Percentiles rank a stretch among this genome's conserved stretches.
These are phyloP conservation scores for Plasmodium berghei DNA, from an alignment of 169 alveolate genomes.

Conservation along the genomic window DNA sequence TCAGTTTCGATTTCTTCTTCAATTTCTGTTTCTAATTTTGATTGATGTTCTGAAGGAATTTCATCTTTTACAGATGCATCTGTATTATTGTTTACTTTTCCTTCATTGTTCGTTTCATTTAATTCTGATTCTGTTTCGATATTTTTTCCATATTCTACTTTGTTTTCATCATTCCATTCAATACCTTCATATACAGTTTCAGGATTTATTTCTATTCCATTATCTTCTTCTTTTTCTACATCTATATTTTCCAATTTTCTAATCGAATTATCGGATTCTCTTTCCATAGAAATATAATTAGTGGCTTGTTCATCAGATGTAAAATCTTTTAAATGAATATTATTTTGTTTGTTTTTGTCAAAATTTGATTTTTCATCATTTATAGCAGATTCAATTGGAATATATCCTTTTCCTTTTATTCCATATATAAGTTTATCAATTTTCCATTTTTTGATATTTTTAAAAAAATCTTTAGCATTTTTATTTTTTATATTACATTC, in stretches of 20 bases:
- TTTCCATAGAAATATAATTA: not conserved
- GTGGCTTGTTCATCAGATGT: too few relatives aligned
- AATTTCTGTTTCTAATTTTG: not conserved
- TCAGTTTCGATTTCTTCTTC: not conserved
- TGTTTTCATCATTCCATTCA: not conserved
- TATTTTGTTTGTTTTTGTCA: too few relatives aligned
- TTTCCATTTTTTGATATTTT: conserved; percentile 24
- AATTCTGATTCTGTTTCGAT: conserved; percentile 3
- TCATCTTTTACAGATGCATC: not conserved
- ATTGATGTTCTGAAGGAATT: too few relatives aligned
- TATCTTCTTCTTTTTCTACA: conserved; percentile 9
- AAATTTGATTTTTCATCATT: too few relatives aligned
- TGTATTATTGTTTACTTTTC: not conserved
- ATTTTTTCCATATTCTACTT: not conserved
- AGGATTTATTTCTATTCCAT: not conserved
- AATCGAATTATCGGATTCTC: conserved; percentile 5
- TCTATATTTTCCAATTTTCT: not conserved
- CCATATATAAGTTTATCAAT: conserved; percentile 27
- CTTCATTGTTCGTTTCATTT: not conserved
- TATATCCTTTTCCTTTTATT: not conserved
- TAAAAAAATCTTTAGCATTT: conserved; percentile 7
- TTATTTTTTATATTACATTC: not conserved
- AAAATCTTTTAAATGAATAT: too few relatives aligned
- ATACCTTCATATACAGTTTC: not conserved
- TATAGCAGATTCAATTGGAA: too few relatives aligned